phyloP scores from a whole-genome alignment of 352 stramenopile species.

The Phytopythium boreale region DNA sequence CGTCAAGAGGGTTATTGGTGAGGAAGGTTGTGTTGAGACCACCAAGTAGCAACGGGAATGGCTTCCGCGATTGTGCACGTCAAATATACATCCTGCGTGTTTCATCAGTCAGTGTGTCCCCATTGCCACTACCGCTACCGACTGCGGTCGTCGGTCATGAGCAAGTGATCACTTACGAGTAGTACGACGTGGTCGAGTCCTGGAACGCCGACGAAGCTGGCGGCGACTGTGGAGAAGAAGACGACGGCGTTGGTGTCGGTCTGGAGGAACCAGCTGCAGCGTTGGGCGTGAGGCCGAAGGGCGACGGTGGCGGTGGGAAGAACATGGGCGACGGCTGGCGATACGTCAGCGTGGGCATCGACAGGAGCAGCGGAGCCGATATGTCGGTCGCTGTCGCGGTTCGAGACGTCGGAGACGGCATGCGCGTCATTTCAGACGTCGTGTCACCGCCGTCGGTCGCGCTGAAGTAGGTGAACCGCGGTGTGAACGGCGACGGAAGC shows the following conservation, averaged over 20 bases:
- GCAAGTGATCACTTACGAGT: neutral
- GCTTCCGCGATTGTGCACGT: neutral
- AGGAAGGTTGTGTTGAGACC: neutral
- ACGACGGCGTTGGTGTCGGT: neutral
- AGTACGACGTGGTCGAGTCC: neutral
- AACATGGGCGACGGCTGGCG: slow-evolving; percentile 1
- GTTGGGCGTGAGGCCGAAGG: slow-evolving; percentile 4
- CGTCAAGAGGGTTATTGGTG: neutral
- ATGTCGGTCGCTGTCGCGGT: neutral
- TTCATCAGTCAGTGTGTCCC: neutral
- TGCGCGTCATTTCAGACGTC: neutral
- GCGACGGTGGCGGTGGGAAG: slow-evolving; percentile 2
- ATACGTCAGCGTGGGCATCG: slow-evolving; percentile 1
- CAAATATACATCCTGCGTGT: slow-evolving; percentile 2
- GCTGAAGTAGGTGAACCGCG: neutral
- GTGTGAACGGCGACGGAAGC: neutral
- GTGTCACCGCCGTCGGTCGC: neutral
- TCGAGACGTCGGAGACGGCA: neutral
- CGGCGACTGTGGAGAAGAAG: neutral
- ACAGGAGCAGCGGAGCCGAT: neutral
- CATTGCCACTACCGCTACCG: neutral
- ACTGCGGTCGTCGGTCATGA: neutral
- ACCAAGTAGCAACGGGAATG: neutral
- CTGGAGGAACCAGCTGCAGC: neutral
- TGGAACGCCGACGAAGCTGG: neutral